A percentile compares a stretch with the other conserved stretches of the same genome.
These are phyloP conservation scores for Actinomortierella ambigua DNA, from an alignment of 371 early-diverging fungal species.

Conservation along the genomic window DNA sequence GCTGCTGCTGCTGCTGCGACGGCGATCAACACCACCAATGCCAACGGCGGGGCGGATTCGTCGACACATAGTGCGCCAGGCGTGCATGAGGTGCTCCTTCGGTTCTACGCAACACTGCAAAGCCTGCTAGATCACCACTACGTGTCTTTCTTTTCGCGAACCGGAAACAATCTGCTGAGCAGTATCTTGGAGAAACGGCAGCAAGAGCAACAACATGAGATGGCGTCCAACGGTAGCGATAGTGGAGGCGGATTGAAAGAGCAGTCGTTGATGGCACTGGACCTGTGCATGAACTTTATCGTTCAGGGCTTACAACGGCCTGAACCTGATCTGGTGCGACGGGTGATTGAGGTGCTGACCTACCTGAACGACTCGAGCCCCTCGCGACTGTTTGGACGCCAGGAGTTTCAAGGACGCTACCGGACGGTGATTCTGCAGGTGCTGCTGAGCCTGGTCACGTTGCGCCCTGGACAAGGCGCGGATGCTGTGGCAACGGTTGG, in stretches of 20 bases:
- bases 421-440: conserved; percentile 33
- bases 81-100: conserved; percentile 25
- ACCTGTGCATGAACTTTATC: conserved; percentile 34
- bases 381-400: conserved; percentile 33
- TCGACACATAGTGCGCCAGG: background rate
- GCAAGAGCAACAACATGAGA: no score
- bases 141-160: conserved; percentile 21
- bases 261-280: conserved; percentile 8
- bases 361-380: conserved; percentile 18
- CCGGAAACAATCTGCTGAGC: background rate
- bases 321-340: conserved; percentile 33
- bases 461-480: no score
- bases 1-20: background rate
- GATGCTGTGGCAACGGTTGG: no score
- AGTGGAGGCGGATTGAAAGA: no score
- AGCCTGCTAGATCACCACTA: conserved; percentile 19
- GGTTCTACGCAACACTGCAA: conserved; percentile 21
- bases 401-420: conserved; percentile 23
- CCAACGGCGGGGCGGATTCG: background rate
- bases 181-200: no score
- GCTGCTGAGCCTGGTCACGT: conserved; percentile 15
- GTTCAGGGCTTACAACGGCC: conserved; percentile 30
- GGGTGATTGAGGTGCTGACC: conserved; percentile 21
- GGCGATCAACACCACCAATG: no score
- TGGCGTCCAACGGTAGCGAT: no score